These are phyloP conservation scores for Mercurialis annua DNA, from an alignment of 345 rosid species.

Conservation along the genomic window DNA sequence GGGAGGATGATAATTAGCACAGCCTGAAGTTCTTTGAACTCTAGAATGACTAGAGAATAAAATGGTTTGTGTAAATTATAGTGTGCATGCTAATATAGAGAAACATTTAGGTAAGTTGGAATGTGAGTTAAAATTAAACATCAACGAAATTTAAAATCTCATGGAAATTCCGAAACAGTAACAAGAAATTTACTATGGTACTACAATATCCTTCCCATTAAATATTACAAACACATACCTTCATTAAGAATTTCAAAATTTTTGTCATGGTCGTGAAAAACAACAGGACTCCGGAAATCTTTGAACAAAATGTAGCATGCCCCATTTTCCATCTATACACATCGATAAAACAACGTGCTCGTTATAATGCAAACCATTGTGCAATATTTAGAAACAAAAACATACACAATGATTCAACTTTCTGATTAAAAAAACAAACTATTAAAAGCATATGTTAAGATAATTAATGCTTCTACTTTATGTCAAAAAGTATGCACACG, in stretches of 20 bases:
- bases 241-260: constrained; percentile 51
- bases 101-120: background rate
- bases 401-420: background rate
- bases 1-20: too few relatives aligned
- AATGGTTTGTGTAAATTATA: background rate
- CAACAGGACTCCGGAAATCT: constrained; percentile 53
- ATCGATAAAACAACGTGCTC: constrained; percentile 14
- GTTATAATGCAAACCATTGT: constrained; percentile 3
- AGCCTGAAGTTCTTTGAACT: background rate
- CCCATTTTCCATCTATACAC: constrained; percentile 45
- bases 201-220: background rate
- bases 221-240: constrained; percentile 42
- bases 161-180: background rate
- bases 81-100: too few relatives aligned
- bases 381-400: constrained; percentile 1
- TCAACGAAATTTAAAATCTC: background rate
- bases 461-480: background rate
- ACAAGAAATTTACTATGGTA: background rate
- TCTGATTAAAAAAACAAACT: constrained; percentile 3
- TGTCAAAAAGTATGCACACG: background rate
- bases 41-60: background rate
- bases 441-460: background rate
- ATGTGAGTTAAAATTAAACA: background rate
- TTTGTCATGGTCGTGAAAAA: constrained; percentile 45
- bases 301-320: constrained; percentile 52